Evolutionary conservation across 768 basidiomycete genomes (phyloP).

Genomic region (Daedalea quercina): DNA sequence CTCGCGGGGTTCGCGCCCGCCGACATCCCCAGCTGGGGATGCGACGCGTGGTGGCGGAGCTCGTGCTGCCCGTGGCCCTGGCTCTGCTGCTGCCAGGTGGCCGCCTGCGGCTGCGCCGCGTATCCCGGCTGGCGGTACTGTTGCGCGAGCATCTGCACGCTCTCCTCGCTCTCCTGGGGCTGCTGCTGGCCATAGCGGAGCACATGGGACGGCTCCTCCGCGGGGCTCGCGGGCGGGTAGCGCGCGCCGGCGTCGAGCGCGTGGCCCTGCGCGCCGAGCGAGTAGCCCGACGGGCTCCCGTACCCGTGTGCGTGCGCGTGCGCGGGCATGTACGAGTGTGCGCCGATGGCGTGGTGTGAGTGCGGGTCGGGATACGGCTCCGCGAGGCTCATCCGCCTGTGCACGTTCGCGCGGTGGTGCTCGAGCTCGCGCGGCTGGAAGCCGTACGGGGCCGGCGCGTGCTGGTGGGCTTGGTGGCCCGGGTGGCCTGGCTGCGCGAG

Average conservation of each 20-base stretch:
- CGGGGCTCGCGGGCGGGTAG: slow-evolving; percentile 9
- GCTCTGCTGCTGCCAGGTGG: slow-evolving; percentile 1
- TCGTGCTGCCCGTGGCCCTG: slow-evolving; percentile 8
- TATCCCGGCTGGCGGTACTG: slow-evolving; percentile 7
- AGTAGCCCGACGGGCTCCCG: neutral
- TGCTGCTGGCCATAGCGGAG: slow-evolving; percentile 4
- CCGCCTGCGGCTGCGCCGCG: slow-evolving; percentile 3
- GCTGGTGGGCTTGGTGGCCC: slow-evolving; percentile 4
- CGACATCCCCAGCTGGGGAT: neutral
- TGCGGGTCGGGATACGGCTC: slow-evolving; percentile 14
- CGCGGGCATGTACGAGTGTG: neutral
- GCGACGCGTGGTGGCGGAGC: slow-evolving; percentile 1
- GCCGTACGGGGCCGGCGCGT: neutral
- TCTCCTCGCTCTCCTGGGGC: slow-evolving; percentile 10
- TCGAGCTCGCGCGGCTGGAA: slow-evolving; percentile 4
- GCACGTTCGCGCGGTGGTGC: slow-evolving; percentile 7
- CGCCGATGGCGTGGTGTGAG: slow-evolving; percentile 4
- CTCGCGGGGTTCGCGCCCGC: neutral
- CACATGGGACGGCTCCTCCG: slow-evolving; percentile 5
- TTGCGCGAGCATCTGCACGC: slow-evolving; percentile 5
- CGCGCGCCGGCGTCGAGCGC: slow-evolving; percentile 8
- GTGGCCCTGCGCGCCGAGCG: neutral
- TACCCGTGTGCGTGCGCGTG: slow-evolving; percentile 8
- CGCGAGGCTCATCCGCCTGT: slow-evolving; percentile 7
- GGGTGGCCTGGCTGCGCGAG: slow-evolving; percentile 6